These are phyloP conservation scores for Globisporangium paddicum DNA, from an alignment of 352 stramenopile genomes.

Conservation along the genomic window DNA sequence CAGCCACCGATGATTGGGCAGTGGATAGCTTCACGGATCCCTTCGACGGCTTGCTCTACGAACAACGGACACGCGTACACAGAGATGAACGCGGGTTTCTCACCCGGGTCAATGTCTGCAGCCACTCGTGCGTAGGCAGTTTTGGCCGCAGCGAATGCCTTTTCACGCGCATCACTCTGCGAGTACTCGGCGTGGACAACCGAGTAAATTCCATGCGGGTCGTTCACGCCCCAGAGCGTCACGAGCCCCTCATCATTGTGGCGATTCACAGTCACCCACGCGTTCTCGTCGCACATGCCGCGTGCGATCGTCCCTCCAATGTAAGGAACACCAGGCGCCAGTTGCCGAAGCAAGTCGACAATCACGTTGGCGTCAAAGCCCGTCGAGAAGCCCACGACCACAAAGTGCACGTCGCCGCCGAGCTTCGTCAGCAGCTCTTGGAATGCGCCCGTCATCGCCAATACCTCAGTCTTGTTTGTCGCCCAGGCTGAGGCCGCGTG, in stretches of 20 bases:
- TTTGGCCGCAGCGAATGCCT: slow-evolving; percentile 71
- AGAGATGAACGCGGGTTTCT: slow-evolving; percentile 76
- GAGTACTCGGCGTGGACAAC: slow-evolving; percentile 80
- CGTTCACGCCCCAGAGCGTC: slow-evolving; percentile 83
- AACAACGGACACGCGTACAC: slow-evolving; percentile 80
- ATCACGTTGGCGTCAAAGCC: slow-evolving; percentile 75
- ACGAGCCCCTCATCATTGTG: slow-evolving; percentile 81
- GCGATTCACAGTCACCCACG: slow-evolving; percentile 84
- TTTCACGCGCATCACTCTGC: slow-evolving; percentile 71
- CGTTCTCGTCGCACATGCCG: slow-evolving; percentile 84
- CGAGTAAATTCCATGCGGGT: slow-evolving; percentile 76
- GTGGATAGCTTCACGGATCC: slow-evolving; percentile 72
- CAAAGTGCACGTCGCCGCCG: slow-evolving; percentile 71
- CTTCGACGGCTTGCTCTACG: slow-evolving; percentile 78
- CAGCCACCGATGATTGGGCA: slow-evolving; percentile 82
- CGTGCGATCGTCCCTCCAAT: slow-evolving; percentile 82
- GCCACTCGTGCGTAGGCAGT: slow-evolving; percentile 51
- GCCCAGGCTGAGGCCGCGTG: slow-evolving; percentile 67
- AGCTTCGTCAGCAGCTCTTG: slow-evolving; percentile 80
- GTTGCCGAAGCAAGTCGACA: slow-evolving; percentile 61
- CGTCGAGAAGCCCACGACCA: slow-evolving; percentile 83
- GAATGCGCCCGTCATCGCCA: slow-evolving; percentile 74
- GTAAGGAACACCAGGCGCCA: slow-evolving; percentile 76
- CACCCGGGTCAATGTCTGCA: slow-evolving; percentile 48
- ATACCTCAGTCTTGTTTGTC: slow-evolving; percentile 65